These are phyloP conservation scores for Vigna unguiculata DNA, from an alignment of 306 rosid genomes.

Conservation along the genomic window DNA sequence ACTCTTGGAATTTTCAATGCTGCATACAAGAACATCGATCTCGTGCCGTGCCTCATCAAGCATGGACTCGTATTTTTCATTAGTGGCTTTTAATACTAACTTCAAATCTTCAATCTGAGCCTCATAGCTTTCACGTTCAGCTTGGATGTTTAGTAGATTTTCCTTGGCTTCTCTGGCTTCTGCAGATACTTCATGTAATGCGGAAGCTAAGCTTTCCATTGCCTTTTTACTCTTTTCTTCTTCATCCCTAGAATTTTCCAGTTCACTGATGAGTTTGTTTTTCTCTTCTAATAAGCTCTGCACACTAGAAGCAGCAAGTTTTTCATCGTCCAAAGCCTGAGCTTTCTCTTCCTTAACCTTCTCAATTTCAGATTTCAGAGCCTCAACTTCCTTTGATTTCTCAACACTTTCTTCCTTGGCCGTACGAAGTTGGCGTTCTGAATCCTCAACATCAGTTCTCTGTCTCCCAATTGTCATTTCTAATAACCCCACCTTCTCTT, in stretches of 20 bases:
- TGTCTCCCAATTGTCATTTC: slow-evolving; percentile 85
- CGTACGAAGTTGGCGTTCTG: slow-evolving; percentile 55
- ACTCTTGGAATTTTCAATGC: slow-evolving; percentile 64
- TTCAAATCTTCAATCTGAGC: slow-evolving; percentile 79
- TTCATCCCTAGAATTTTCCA: slow-evolving; percentile 81
- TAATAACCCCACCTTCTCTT: slow-evolving; percentile 80
- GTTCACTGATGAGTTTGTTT: slow-evolving; percentile 73
- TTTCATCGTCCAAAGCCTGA: slow-evolving; percentile 81
- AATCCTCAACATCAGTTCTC: slow-evolving; percentile 72
- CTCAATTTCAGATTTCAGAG: slow-evolving; percentile 70
- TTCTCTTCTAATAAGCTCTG: slow-evolving; percentile 89
- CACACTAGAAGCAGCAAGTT: slow-evolving; percentile 90
- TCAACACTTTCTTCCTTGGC: slow-evolving; percentile 71
- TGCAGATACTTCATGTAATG: slow-evolving; percentile 87
- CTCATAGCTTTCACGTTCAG: slow-evolving; percentile 64
- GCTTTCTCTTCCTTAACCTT: slow-evolving; percentile 76
- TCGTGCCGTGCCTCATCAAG: slow-evolving; percentile 77
- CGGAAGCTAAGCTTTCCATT: slow-evolving; percentile 97
- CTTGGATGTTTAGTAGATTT: slow-evolving; percentile 59
- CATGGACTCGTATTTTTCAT: slow-evolving; percentile 73
- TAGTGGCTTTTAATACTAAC: slow-evolving; percentile 79
- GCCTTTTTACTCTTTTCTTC: slow-evolving; percentile 98
- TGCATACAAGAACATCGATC: slow-evolving; percentile 60
- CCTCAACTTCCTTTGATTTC: slow-evolving; percentile 57
- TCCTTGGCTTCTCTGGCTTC: slow-evolving; percentile 92